Conservation (phyloP, 2,329 filamentous ascomycete genomes). For the Tricladium varicosporioides region DNA sequence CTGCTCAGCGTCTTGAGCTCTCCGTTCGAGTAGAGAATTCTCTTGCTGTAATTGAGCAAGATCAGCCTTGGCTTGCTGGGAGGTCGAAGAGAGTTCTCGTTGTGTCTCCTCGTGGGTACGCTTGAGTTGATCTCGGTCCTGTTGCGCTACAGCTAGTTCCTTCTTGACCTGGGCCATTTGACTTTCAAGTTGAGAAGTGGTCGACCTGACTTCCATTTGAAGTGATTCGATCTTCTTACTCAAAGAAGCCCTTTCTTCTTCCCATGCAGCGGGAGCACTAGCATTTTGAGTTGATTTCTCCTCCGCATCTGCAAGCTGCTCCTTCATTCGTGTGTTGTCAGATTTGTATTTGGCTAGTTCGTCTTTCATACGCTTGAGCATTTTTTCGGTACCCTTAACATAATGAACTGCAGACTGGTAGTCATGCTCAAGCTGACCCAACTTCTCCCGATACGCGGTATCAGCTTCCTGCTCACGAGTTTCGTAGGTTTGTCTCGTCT, state of each 20-base stretch:
- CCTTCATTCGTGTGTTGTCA: slow-evolving; percentile 78
- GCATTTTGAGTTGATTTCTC: slow-evolving; percentile 45
- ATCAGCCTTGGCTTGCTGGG: slow-evolving; percentile 59
- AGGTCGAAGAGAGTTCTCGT: slow-evolving; percentile 54
- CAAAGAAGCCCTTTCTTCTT: slow-evolving; percentile 67
- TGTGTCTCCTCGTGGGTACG: slow-evolving; percentile 52
- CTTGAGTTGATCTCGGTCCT: slow-evolving; percentile 68
- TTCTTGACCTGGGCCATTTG: slow-evolving; percentile 66
- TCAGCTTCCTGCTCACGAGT: slow-evolving; percentile 84
- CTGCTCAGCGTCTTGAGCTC: slow-evolving; percentile 85
- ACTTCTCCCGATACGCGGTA: slow-evolving; percentile 84
- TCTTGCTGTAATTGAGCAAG: slow-evolving; percentile 81
- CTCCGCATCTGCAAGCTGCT: slow-evolving; percentile 70
- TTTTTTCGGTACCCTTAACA: slow-evolving; percentile 97
- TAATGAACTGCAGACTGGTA: slow-evolving; percentile 98
- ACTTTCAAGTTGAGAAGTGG: slow-evolving; percentile 66
- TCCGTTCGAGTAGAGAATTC: slow-evolving; percentile 76
- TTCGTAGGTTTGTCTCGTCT: slow-evolving; percentile 76
- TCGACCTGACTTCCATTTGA: slow-evolving; percentile 65
- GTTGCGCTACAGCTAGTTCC: slow-evolving; percentile 64
- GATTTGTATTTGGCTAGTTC: slow-evolving; percentile 91
- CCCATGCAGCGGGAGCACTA: slow-evolving; percentile 63
- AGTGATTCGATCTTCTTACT: slow-evolving; percentile 66
- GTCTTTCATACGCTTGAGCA: slow-evolving; percentile 98
- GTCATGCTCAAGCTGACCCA: slow-evolving; percentile 91